These are phyloP conservation scores for Teratosphaeriaceae sp. DNA, from an alignment of 2,329 filamentous ascomycete species.

Conservation along the genomic window DNA sequence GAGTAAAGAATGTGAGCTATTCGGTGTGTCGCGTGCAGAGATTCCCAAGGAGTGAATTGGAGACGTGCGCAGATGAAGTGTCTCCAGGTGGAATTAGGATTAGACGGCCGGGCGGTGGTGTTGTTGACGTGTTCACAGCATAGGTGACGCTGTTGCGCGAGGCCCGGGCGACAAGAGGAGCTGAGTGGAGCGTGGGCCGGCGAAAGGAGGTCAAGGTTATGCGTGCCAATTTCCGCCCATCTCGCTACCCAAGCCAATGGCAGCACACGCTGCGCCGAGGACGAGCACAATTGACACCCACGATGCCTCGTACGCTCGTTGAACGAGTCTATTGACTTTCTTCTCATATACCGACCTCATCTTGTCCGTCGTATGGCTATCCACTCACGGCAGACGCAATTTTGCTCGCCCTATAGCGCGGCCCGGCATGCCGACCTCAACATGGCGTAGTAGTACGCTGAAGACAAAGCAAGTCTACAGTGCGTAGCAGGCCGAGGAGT, in stretches of 20 bases:
- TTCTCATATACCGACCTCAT: not conserved
- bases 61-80: not conserved
- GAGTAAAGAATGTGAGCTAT: constrained; percentile 6
- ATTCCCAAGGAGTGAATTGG: constrained; percentile 8
- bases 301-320: not conserved
- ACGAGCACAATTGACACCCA: not conserved
- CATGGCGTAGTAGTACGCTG: too few species aligned
- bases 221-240: not conserved
- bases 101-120: constrained; percentile 1
- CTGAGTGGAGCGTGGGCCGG: not conserved
- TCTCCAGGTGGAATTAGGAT: constrained; percentile 12
- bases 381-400: not conserved
- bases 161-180: not conserved
- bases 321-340: not conserved
- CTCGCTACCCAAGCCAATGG: not conserved
- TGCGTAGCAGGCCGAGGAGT: too few species aligned
- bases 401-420: too few species aligned
- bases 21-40: not conserved
- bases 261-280: too few species aligned
- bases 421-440: too few species aligned
- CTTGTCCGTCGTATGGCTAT: not conserved
- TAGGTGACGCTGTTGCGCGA: constrained; percentile 2
- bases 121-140: constrained; percentile 6
- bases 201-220: not conserved
- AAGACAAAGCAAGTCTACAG: too few species aligned